Evolutionary conservation across 495 filamentous ascomycete genomes (phyloP).

Genomic region (Xylaria castorea): DNA sequence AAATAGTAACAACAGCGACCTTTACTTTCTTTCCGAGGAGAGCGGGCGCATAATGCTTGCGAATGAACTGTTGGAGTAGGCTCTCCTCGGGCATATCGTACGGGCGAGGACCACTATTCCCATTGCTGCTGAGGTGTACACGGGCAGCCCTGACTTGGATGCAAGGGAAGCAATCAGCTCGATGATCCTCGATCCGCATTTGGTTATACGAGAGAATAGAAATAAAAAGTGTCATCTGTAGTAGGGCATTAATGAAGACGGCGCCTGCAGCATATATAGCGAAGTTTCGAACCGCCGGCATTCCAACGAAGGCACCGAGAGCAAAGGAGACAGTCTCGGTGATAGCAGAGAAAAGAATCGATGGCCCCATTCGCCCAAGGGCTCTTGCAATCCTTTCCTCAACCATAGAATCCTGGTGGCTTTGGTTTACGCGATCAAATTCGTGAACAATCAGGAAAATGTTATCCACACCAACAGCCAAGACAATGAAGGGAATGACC

Average conservation of each 20-base stretch:
- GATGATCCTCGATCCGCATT: slow-evolving; percentile 77
- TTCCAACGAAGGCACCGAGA: slow-evolving; percentile 90
- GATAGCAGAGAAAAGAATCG: slow-evolving; percentile 91
- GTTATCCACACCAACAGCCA: slow-evolving; percentile 97
- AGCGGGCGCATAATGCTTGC: slow-evolving; percentile 83
- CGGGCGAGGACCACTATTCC: slow-evolving; percentile 45
- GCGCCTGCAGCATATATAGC: slow-evolving; percentile 95
- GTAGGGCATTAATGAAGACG: slow-evolving; percentile 92
- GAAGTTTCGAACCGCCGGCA: slow-evolving; percentile 97
- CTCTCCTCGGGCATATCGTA: slow-evolving; percentile 82
- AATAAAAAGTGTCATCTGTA: slow-evolving; percentile 96
- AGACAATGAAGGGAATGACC: slow-evolving; percentile 95
- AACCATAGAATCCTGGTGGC: slow-evolving; percentile 83
- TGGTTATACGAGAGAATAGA: slow-evolving; percentile 92
- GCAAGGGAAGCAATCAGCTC: slow-evolving; percentile 95
- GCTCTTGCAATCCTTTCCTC: slow-evolving; percentile 83
- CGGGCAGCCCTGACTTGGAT: slow-evolving; percentile 72
- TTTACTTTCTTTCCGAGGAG: slow-evolving; percentile 82
- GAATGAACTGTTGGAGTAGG: slow-evolving; percentile 80
- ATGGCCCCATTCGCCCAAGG: slow-evolving; percentile 92
- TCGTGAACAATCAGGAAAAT: slow-evolving; percentile 99
- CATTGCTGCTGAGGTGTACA: slow-evolving; percentile 52
- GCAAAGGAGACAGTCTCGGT: slow-evolving; percentile 94
- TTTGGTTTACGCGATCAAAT: slow-evolving; percentile 92
- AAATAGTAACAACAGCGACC: slow-evolving; percentile 73